These are phyloP conservation scores for Zygoascus flipseniorum DNA, from an alignment of 805 yeast species.

Conservation along the genomic window DNA sequence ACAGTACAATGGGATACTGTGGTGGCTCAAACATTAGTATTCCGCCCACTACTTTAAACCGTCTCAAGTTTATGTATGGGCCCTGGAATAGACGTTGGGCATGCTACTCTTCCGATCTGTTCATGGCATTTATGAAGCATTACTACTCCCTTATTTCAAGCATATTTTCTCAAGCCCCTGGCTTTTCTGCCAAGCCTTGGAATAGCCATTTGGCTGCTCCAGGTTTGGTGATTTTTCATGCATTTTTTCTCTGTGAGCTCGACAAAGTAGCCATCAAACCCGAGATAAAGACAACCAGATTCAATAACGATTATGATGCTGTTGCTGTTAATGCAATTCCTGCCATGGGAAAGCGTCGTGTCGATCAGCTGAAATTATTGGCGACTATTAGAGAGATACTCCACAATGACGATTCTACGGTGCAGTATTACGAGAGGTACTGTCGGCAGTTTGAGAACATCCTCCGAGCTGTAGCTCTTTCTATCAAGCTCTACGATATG, in stretches of 20 bases:
- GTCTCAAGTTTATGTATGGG: slow-evolving; percentile 1
- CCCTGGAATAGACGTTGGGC: slow-evolving; percentile 25
- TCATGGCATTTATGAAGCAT: slow-evolving; percentile 35
- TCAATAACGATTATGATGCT: slow-evolving; percentile 7
- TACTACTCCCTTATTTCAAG: slow-evolving; percentile 27
- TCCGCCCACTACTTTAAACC: neutral
- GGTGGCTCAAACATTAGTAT: neutral
- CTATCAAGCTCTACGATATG: slow-evolving; percentile 27
- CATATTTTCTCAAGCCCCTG: neutral
- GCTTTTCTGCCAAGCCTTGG: slow-evolving; percentile 18
- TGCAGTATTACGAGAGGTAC: slow-evolving; percentile 25
- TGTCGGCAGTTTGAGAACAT: slow-evolving; percentile 30
- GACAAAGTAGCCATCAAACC: slow-evolving; percentile 14
- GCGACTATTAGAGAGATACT: slow-evolving; percentile 30
- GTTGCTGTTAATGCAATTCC: slow-evolving; percentile 18
- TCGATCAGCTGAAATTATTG: slow-evolving; percentile 28
- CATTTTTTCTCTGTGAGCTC: slow-evolving; percentile 18
- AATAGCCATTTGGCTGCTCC: slow-evolving; percentile 19
- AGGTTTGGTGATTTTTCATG: slow-evolving; percentile 19
- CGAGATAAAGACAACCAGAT: slow-evolving; percentile 2
- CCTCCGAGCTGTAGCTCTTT: slow-evolving; percentile 28
- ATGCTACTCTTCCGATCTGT: slow-evolving; percentile 28
- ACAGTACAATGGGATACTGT: slow-evolving; percentile 17
- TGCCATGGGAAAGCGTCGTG: slow-evolving; percentile 18
- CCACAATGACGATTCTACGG: slow-evolving; percentile 27